Percentiles rank a stretch among this genome's conserved stretches.
Conservation (phyloP, 345 rosid species). For the Populus nigra region DNA sequence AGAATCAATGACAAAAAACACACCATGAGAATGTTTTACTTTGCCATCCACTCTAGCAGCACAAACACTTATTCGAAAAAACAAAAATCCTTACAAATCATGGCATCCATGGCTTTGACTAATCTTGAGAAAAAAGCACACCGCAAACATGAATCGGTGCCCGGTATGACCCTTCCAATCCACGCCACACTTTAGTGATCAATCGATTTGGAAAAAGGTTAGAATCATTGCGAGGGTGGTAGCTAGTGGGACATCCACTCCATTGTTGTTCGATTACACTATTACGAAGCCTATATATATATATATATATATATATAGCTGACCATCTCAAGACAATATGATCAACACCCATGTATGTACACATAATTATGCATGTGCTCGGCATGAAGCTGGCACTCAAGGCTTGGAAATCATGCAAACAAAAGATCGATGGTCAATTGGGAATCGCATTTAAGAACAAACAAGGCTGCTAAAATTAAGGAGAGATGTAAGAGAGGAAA, state of each 20-base stretch:
- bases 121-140: not conserved
- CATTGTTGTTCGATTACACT: not conserved
- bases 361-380: no score
- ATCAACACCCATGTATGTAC: not conserved
- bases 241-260: not conserved
- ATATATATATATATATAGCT: no score
- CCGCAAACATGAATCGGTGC: not conserved
- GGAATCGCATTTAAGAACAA: not conserved
- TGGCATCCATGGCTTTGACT: slow-evolving; percentile 14
- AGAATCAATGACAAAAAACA: not conserved
- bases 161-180: not conserved
- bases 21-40: slow-evolving; percentile 2
- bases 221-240: not conserved
- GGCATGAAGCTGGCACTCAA: not conserved
- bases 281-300: not conserved
- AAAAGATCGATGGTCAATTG: not conserved
- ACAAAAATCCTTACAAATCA: not conserved
- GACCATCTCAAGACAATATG: no score
- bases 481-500: not conserved
- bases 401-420: not conserved
- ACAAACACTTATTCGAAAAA: not conserved
- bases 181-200: not conserved
- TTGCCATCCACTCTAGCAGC: slow-evolving; percentile 12
- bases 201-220: not conserved
- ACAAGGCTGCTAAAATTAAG: not conserved